These are phyloP conservation scores for Botrytis aclada DNA, from an alignment of 2,329 filamentous ascomycete species.

Conservation along the genomic window DNA sequence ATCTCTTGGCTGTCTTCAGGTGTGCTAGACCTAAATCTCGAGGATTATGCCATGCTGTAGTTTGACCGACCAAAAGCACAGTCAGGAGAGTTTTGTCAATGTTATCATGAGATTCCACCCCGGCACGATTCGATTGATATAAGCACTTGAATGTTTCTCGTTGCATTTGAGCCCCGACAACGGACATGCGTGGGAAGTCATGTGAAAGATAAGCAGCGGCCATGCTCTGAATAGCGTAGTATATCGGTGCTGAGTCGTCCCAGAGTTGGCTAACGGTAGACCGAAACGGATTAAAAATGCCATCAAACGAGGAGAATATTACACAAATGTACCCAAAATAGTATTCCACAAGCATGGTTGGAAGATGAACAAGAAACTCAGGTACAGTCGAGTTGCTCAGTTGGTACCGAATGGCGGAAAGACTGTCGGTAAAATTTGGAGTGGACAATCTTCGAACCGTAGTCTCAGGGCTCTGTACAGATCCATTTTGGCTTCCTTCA, in stretches of 20 bases:
- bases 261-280: constrained; percentile 56
- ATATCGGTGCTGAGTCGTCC: constrained; percentile 56
- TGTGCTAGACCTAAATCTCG: constrained; percentile 47
- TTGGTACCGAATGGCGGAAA: constrained; percentile 33
- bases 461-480: background rate
- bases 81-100: constrained; percentile 56
- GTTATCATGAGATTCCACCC: constrained; percentile 46
- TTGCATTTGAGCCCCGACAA: constrained; percentile 49
- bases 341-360: constrained; percentile 57
- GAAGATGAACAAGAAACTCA: constrained; percentile 35
- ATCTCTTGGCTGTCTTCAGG: constrained; percentile 33
- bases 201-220: constrained; percentile 59
- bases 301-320: constrained; percentile 63
- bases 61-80: constrained; percentile 56
- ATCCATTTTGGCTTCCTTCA: background rate
- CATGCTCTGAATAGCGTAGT: constrained; percentile 62
- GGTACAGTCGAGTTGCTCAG: constrained; percentile 32
- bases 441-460: background rate
- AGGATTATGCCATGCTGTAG: constrained; percentile 58
- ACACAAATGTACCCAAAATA: constrained; percentile 62
- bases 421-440: constrained; percentile 26
- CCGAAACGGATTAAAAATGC: constrained; percentile 58
- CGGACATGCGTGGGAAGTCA: constrained; percentile 52
- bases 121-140: constrained; percentile 49
- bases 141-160: constrained; percentile 36